Evolutionary conservation across 2,329 filamentous ascomycete genomes (phyloP).

Genomic region (Elsinoe batatas): DNA sequence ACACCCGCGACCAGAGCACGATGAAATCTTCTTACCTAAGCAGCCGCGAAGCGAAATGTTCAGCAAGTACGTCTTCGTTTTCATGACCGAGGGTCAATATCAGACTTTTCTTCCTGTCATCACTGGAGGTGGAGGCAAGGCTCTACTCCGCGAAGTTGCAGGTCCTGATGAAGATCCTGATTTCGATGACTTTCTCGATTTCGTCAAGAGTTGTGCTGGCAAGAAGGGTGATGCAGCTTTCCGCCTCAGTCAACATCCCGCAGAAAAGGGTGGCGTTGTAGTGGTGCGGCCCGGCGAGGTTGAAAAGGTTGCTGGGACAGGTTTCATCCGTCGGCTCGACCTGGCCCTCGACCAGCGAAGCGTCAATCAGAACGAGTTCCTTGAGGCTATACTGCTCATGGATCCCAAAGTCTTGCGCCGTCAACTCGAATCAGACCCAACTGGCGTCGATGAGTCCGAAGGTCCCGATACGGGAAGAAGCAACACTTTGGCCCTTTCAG

Average conservation of each 20-base stretch:
- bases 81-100: conserved; percentile 67
- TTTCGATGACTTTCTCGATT: conserved; percentile 62
- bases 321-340: conserved; percentile 42
- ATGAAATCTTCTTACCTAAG: conserved; percentile 65
- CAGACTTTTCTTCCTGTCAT: conserved; percentile 66
- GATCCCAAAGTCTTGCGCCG: conserved; percentile 64
- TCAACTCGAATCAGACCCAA: conserved; percentile 39
- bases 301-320: conserved; percentile 27
- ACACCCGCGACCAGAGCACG: conserved; percentile 43
- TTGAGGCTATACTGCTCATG: conserved; percentile 77
- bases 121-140: conserved; percentile 73
- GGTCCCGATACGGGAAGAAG: neutral
- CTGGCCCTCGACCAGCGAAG: conserved; percentile 67
- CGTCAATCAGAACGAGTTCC: conserved; percentile 81
- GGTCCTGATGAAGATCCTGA: conserved; percentile 53
- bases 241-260: conserved; percentile 22
- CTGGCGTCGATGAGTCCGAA: neutral
- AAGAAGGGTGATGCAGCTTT: conserved; percentile 49
- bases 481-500: neutral
- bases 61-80: conserved; percentile 78
- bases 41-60: conserved; percentile 60
- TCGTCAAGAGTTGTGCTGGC: conserved; percentile 64
- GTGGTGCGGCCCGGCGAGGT: conserved; percentile 62
- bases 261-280: conserved; percentile 50
- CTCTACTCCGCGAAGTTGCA: conserved; percentile 54